These are phyloP conservation scores for Perkinsus marinus DNA, from an alignment of 169 alveolate species.

Conservation along the genomic window DNA sequence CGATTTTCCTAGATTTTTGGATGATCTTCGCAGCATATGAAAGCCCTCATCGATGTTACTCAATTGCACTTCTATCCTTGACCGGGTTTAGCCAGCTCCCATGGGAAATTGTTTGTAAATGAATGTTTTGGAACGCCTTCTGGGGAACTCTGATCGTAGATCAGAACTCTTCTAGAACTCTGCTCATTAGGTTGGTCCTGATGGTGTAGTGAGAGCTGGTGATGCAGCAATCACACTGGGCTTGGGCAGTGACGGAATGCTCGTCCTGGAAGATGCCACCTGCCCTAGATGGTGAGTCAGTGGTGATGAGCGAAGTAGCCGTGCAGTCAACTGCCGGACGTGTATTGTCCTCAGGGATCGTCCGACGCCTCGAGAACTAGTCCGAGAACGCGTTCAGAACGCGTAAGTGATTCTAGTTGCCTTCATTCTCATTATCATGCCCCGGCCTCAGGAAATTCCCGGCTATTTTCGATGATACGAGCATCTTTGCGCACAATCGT, in stretches of 20 bases:
- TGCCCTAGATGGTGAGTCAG: background rate
- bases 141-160: too few relatives aligned
- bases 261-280: background rate
- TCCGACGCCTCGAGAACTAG: background rate
- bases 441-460: background rate
- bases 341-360: background rate
- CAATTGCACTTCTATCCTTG: too few relatives aligned
- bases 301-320: background rate
- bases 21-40: too few relatives aligned
- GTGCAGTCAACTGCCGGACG: background rate
- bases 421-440: background rate
- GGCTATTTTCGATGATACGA: background rate
- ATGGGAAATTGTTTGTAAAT: too few relatives aligned
- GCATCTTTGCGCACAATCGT: background rate
- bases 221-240: background rate
- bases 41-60: too few relatives aligned
- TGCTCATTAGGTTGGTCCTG: background rate
- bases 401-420: background rate
- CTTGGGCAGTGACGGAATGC: background rate
- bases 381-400: background rate
- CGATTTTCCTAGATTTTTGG: too few relatives aligned
- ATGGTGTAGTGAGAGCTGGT: background rate
- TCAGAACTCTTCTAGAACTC: too few relatives aligned
- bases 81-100: too few relatives aligned
- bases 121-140: too few relatives aligned